Percentiles rank a stretch among this genome's conserved stretches.
Conservation (phyloP, 768 basidiomycete genomes). For the Hysterangium stoloniferum region DNA sequence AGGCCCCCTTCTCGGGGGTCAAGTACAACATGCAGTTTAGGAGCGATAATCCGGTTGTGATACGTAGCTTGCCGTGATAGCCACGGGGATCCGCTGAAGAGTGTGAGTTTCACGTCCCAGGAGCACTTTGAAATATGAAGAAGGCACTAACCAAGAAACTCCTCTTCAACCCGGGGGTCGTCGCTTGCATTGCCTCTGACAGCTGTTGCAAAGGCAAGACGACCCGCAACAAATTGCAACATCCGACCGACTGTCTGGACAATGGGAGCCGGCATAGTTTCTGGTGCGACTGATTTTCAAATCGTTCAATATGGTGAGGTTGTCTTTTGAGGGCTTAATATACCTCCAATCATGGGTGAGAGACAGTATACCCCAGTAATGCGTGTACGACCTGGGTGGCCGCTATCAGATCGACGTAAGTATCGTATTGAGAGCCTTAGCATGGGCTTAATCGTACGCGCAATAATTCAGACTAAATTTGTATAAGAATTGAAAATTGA, state of each 20-base stretch:
- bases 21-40: conserved; percentile 25
- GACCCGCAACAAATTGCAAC: conserved; percentile 21
- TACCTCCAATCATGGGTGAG: conserved; percentile 27
- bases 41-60: conserved; percentile 27
- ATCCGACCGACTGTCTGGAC: conserved; percentile 20
- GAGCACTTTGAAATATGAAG: background rate
- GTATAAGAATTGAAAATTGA: background rate
- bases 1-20: background rate
- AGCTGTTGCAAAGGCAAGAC: conserved; percentile 23
- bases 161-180: conserved; percentile 30
- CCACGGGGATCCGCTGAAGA: conserved; percentile 20
- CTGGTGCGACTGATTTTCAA: conserved; percentile 22
- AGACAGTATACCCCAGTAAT: conserved; percentile 27
- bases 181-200: conserved; percentile 27
- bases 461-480: background rate
- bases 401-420: background rate
- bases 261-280: conserved; percentile 22
- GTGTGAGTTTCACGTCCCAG: background rate
- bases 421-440: background rate
- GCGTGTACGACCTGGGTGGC: background rate
- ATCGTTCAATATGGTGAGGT: background rate
- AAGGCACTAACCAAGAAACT: conserved; percentile 22
- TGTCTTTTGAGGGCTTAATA: conserved; percentile 1
- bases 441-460: conserved; percentile 4
- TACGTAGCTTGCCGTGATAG: conserved; percentile 28